Base-by-base conservation (phyloP, 2,329 filamentous ascomycete species). In the Pestalotiopsis fici region DNA sequence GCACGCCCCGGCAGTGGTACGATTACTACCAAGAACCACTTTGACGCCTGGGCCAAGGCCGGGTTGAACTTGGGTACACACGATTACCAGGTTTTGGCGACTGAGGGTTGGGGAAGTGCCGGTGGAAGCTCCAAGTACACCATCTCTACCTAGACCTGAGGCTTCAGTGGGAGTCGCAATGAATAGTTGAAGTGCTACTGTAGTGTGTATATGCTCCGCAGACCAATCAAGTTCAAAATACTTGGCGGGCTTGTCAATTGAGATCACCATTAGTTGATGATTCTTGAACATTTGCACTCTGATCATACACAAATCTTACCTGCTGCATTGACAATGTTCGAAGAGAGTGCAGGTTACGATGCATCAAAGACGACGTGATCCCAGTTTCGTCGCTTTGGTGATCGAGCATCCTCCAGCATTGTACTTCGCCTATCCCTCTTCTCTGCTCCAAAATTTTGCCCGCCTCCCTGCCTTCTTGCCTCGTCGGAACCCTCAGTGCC, bases 81-180 rank as follows among this genome's bases (percentile, higher is more conserved):
- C 70, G 78, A 87, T 75, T 87, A 87, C 74, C 81, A 83, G 80
- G 84, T 87, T 67, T 71, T 86, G 23, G 85, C 85, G 3, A 84
- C 82, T 1, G 85, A 87, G 75, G 84, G 84, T 3, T 86, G 76
- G 77, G 71, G 74, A 65, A 74, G 65, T 59, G 76, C 75, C 0
- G 74, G 70, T 5, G 76, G 75, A 11, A 75, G 66, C 21, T 75
- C 75, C 55, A 69, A 77, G 70, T 78, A 78, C 65, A 75, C 75
- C 27, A 56, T 77, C 61, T 28, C 23, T n/a, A 47, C 35, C 13
- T 63, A 39, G n/a, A n/a, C 4, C 23, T 9, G 23, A 39, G 59
- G 2, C 4, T 21, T 25, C 15, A 61, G 2, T 61, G 11, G 59
- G 13, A 27, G 9, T 12, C 6, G 9, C 18, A 21, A 50, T 1